Conservation (phyloP, 2,329 filamentous ascomycete species). For the Arthrobotrys sphaeroides region DNA sequence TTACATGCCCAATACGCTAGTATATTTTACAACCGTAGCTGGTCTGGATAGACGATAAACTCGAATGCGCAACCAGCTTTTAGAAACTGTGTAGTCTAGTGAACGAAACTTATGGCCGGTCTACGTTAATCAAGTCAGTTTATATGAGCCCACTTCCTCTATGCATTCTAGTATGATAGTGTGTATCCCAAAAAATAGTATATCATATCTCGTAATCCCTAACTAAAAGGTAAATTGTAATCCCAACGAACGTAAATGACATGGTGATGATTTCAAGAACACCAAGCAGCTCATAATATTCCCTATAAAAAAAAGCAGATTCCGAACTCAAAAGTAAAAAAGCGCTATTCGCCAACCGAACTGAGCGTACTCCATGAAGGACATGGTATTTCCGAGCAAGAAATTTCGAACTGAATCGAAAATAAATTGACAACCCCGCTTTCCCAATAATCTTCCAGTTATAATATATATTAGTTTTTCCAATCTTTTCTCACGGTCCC, state of each 20-base stretch:
- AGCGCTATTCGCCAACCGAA: neutral
- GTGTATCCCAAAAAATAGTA: neutral
- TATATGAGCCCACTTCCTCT: too few species aligned
- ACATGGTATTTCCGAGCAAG: neutral
- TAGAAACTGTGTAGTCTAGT: too few species aligned
- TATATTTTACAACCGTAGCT: too few species aligned
- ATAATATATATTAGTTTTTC: neutral
- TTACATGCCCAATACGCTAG: too few species aligned
- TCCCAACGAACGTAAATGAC: conserved; percentile 11
- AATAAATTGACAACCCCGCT: neutral
- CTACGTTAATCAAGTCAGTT: too few species aligned
- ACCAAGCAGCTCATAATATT: conserved; percentile 3
- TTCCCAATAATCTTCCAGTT: neutral
- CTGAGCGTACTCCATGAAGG: too few species aligned
- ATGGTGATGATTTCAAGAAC: neutral
- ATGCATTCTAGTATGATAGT: too few species aligned
- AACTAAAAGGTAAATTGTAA: neutral
- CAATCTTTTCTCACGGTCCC: neutral
- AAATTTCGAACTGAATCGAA: neutral
- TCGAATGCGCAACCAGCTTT: too few species aligned
- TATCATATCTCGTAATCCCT: too few species aligned
- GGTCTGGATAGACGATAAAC: too few species aligned
- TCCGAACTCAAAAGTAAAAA: neutral
- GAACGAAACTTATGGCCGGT: too few species aligned
- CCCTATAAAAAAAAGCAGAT: neutral